Percentiles rank a stretch among this genome's conserved stretches.
Evolutionary conservation across 2,329 filamentous ascomycete genomes (phyloP).

Genomic region (Capronia epimyces): DNA sequence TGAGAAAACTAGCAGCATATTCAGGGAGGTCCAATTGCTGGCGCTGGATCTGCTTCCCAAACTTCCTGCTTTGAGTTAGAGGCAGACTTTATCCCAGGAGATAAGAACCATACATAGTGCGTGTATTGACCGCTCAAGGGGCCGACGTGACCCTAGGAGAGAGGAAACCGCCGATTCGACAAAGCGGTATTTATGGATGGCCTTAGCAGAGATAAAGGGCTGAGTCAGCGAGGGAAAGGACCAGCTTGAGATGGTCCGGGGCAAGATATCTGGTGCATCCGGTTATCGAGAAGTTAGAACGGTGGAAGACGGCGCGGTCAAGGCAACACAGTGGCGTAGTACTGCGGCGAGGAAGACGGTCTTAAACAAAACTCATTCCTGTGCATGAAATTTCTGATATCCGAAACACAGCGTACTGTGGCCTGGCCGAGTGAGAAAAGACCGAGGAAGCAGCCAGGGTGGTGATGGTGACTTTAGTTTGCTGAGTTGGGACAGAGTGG

Average conservation of each 20-base stretch:
- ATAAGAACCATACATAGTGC: conserved; percentile 26
- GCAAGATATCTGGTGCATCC: conserved; percentile 13
- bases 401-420: conserved; percentile 1
- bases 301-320: conserved; percentile 7
- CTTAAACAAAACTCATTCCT: conserved; percentile 13
- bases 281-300: conserved; percentile 10
- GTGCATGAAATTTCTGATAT: conserved; percentile 21
- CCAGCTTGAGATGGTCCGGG: conserved; percentile 7
- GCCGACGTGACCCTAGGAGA: conserved; percentile 1
- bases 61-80: conserved; percentile 66
- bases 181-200: conserved; percentile 6
- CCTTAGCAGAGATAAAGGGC: neutral
- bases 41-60: conserved; percentile 99
- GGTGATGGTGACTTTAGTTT: no score
- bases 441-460: neutral
- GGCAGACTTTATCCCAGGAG: conserved; percentile 3
- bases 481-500: conserved; percentile 5
- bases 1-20: conserved; percentile 98
- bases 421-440: conserved; percentile 4
- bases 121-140: conserved; percentile 6
- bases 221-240: conserved; percentile 6
- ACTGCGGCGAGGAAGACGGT: neutral
- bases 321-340: neutral
- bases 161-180: conserved; percentile 3
- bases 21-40: conserved; percentile 97